Evolutionary conservation across 148 eudicot species (phyloP).

Genomic region (Fagopyrum esculentum): DNA sequence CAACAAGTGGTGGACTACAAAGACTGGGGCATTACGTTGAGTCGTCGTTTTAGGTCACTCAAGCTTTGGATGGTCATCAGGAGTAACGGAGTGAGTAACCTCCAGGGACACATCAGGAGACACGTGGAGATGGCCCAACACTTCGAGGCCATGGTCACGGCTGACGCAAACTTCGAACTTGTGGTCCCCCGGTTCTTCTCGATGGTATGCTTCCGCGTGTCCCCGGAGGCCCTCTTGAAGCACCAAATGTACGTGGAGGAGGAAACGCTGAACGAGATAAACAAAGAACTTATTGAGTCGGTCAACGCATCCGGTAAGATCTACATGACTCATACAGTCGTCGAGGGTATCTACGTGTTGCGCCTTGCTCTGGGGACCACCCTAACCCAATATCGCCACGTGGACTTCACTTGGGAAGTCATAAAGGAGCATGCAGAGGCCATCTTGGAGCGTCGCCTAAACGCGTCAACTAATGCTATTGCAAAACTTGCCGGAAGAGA

Average conservation of each 20-base stretch:
- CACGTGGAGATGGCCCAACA: conserved; percentile 49
- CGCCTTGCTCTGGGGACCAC: conserved; percentile 44
- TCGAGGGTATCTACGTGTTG: conserved; percentile 31
- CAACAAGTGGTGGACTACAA: conserved; percentile 54
- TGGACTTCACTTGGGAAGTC: conserved; percentile 38
- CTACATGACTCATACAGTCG: conserved; percentile 47
- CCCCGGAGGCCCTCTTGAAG: conserved; percentile 14
- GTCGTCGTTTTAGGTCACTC: conserved; percentile 44
- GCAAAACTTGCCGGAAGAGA: too few species aligned
- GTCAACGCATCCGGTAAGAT: conserved; percentile 30
- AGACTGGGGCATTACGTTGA: conserved; percentile 54
- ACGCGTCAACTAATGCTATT: not conserved
- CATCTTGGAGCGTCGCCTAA: conserved; percentile 12
- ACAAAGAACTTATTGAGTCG: conserved; percentile 35
- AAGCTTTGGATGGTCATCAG: conserved; percentile 51
- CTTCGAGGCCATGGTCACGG: conserved; percentile 26
- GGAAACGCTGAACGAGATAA: conserved; percentile 23
- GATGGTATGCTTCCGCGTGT: conserved; percentile 40
- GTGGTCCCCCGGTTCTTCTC: conserved; percentile 39
- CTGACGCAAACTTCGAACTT: conserved; percentile 34
- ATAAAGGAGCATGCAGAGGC: conserved; percentile 35
- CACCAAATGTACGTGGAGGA: conserved; percentile 16
- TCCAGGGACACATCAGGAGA: conserved; percentile 30
- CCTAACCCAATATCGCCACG: conserved; percentile 35
- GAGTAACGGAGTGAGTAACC: conserved; percentile 37